Base-by-base conservation (phyloP, 352 stramenopile species). In the Pythium oligandrum region DNA sequence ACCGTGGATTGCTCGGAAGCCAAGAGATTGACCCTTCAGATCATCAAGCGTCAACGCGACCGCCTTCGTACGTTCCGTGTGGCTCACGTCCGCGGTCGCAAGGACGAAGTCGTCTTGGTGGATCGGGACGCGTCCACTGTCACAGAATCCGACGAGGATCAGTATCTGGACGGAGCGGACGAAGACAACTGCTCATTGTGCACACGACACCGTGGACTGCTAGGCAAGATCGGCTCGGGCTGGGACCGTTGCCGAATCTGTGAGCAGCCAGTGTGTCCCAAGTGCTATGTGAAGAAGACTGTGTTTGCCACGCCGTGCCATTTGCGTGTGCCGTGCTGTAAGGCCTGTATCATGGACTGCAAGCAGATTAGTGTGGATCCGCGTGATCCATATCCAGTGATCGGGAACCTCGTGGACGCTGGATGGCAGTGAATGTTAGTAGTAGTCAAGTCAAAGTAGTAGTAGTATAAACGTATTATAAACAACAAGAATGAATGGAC, bases 271-370 rank as follows among this genome's bases (percentile, higher is more conserved):
- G 66, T 74, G 17, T 87, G 76, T 60, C 67, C 55, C 45, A 79
- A 79, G 56, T 87, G 71, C 55, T 63, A 75, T 38, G 52, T 80
- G 10, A 83, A 79, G 38, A 70, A 67, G 7, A 57, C 48, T 3
- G 50, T 85, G 4, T 60, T 87, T 30, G 61, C 70, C 17, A 50
- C 51, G 5, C 70, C 67, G 10, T 57, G 65, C 37, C 55, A 75
- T 6, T 59, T 83, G 12, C 26, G 55, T 4, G 66, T 85, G 8
- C 44, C 64, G 26, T 84, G 73, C 55, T 87, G 76, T 44, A 87
- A 77, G 52, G 60, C 51, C 6, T 87, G 73, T 55, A 53, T 82
- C 7, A 54, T 82, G 8, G 61, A 69, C 37, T 60, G 66, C 9
- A 76, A 74, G 26, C 51, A 65, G 8, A 43, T 83, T 0, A 44